Conservation (phyloP, 129 eudicot species). For the Pseudognaphalium luteoalbum region DNA sequence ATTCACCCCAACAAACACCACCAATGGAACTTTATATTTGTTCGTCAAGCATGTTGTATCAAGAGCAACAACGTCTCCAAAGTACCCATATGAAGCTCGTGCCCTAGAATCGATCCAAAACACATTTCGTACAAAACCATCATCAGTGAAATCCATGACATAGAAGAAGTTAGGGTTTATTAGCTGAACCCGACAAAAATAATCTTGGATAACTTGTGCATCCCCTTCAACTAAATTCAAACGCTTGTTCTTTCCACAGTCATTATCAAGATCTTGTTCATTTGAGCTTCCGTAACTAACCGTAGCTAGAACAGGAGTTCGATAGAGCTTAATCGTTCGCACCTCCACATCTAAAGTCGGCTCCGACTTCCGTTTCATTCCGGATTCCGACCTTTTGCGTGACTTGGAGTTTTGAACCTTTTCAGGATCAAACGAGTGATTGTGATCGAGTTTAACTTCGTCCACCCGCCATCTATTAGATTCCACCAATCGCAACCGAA, state of each 20-base stretch:
- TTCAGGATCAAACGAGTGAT: slow-evolving; percentile 78
- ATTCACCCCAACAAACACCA: slow-evolving; percentile 73
- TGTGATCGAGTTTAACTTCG: slow-evolving; percentile 84
- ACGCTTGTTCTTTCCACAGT: slow-evolving; percentile 37
- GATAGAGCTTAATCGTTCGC: slow-evolving; percentile 72
- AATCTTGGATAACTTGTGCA: slow-evolving; percentile 44
- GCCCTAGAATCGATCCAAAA: slow-evolving; percentile 92
- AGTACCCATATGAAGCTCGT: slow-evolving; percentile 68
- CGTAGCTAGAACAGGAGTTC: slow-evolving; percentile 52
- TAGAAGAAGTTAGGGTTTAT: slow-evolving; percentile 68
- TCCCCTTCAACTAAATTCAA: slow-evolving; percentile 59
- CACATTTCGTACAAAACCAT: slow-evolving; percentile 62
- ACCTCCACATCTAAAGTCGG: slow-evolving; percentile 64
- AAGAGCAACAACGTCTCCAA: slow-evolving; percentile 68
- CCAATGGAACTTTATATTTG: slow-evolving; percentile 53
- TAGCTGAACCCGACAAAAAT: slow-evolving; percentile 62
- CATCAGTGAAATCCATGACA: slow-evolving; percentile 75
- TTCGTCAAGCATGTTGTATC: slow-evolving; percentile 67
- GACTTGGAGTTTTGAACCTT: slow-evolving; percentile 75
- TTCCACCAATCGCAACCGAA: slow-evolving; percentile 71
- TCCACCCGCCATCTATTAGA: slow-evolving; percentile 80
- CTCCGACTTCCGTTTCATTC: slow-evolving; percentile 56
- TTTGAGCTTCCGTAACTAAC: slow-evolving; percentile 49
- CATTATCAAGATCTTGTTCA: slow-evolving; percentile 44
- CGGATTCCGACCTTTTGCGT: slow-evolving; percentile 63